phyloP scores from a whole-genome alignment of 2,329 filamentous ascomycete genomes.

The Cordyceps tenuipes region DNA sequence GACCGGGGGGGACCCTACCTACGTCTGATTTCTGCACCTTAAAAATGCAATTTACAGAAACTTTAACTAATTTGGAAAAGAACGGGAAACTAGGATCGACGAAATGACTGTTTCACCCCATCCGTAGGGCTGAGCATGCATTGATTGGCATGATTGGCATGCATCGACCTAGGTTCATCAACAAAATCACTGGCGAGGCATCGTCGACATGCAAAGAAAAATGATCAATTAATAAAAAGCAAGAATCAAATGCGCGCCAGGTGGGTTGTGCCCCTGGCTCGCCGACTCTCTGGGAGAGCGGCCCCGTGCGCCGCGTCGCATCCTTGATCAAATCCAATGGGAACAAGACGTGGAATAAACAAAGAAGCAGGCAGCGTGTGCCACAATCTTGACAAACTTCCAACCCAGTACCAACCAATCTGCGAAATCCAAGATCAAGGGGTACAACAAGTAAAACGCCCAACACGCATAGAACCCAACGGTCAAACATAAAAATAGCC shows the following conservation, averaged over 20 bases:
- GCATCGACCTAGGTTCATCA: not conserved
- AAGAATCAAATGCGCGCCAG: slow-evolving; percentile 4
- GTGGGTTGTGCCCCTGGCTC: slow-evolving; percentile 12
- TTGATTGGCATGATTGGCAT: too few relatives aligned
- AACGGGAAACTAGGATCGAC: not conserved
- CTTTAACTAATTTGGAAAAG: not conserved
- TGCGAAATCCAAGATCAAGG: slow-evolving; percentile 6
- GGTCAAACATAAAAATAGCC: slow-evolving; percentile 5
- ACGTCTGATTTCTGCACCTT: too few relatives aligned
- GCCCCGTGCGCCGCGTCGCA: slow-evolving; percentile 7
- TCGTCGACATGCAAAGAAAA: not conserved
- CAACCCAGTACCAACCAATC: not conserved
- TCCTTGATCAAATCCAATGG: slow-evolving; percentile 5
- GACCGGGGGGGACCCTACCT: not conserved
- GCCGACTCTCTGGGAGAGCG: not conserved
- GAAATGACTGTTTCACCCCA: not conserved
- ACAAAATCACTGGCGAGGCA: not conserved
- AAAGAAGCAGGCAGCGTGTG: not conserved
- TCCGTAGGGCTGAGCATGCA: not conserved
- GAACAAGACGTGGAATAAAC: not conserved
- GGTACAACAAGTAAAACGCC: slow-evolving; percentile 19
- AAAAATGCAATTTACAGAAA: too few relatives aligned
- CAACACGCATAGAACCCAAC: slow-evolving; percentile 21
- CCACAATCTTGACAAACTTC: slow-evolving; percentile 2
- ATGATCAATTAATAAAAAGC: not conserved